Evolutionary conservation across 495 filamentous ascomycete species (phyloP).

Genomic region (Aspergillus sclerotioniger): DNA sequence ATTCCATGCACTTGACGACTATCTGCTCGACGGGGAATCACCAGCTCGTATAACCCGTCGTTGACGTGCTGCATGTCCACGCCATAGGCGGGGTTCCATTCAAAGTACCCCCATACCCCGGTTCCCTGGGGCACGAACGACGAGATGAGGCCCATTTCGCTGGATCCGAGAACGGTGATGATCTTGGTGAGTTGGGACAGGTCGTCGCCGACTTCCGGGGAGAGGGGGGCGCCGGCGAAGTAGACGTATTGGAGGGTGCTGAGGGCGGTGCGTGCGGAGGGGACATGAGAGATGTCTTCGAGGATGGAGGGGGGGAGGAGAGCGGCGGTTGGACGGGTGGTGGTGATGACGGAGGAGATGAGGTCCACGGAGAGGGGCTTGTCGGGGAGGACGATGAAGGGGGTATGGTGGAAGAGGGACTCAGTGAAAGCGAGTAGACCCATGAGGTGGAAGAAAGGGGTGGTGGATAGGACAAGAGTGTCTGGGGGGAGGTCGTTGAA

Average conservation of each 20-base stretch:
- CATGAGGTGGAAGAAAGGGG: constrained; percentile 31
- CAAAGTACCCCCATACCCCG: constrained; percentile 45
- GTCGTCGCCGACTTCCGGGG: constrained; percentile 17
- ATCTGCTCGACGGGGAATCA: constrained; percentile 6
- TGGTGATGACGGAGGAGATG: constrained; percentile 18
- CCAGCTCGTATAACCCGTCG: constrained; percentile 13
- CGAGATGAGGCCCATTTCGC: constrained; percentile 35
- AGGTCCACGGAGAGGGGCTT: constrained; percentile 27
- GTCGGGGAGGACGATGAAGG: constrained; percentile 22
- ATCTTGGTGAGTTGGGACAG: constrained; percentile 20
- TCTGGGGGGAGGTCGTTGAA: constrained; percentile 22
- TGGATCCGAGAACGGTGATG: constrained; percentile 21
- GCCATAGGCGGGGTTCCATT: constrained; percentile 20
- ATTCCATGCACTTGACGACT: constrained; percentile 11
- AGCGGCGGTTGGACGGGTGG: constrained; percentile 16
- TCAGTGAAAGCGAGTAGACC: constrained; percentile 16
- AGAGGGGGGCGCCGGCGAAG: constrained; percentile 27
- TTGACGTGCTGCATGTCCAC: background rate
- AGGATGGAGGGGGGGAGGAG: constrained; percentile 26
- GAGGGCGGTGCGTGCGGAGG: constrained; percentile 17
- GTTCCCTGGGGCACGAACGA: constrained; percentile 32
- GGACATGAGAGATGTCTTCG: constrained; percentile 28
- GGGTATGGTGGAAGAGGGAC: constrained; percentile 17
- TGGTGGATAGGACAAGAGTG: constrained; percentile 17
- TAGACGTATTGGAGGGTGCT: constrained; percentile 14